Evolutionary conservation across 345 rosid genomes (phyloP).

Genomic region (Pugionium dolabratum): DNA sequence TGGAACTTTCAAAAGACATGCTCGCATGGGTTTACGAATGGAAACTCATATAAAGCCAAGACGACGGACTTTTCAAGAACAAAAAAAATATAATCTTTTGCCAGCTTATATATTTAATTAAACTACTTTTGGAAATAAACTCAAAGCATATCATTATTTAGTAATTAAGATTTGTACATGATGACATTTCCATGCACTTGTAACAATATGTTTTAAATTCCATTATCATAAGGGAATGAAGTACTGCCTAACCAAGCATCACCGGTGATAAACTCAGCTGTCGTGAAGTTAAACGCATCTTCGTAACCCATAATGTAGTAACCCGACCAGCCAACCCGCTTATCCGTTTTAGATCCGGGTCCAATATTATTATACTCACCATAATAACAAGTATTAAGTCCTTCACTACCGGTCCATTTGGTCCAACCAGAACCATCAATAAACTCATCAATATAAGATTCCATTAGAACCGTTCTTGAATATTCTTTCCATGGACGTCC

Average conservation of each 20-base stretch:
- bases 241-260: conserved; percentile 81
- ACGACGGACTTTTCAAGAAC: conserved; percentile 16
- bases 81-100: conserved; percentile 8
- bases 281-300: conserved; percentile 67
- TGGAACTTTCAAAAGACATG: conserved; percentile 13
- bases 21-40: conserved; percentile 5
- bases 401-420: conserved; percentile 51
- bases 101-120: background rate
- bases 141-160: conserved; percentile 15
- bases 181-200: conserved; percentile 13
- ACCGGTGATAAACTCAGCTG: conserved; percentile 65
- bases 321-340: conserved; percentile 73
- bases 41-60: conserved; percentile 17
- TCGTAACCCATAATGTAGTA: conserved; percentile 64
- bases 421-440: conserved; percentile 71
- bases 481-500: conserved; percentile 81
- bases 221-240: conserved; percentile 70
- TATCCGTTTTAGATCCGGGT: conserved; percentile 61
- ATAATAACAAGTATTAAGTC: conserved; percentile 59
- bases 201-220: conserved; percentile 43
- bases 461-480: conserved; percentile 61
- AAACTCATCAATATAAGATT: conserved; percentile 67
- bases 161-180: background rate
- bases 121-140: conserved; percentile 8
- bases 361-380: conserved; percentile 84